Evolutionary conservation across 345 rosid species (phyloP).

Genomic region (Moringa oleifera): DNA sequence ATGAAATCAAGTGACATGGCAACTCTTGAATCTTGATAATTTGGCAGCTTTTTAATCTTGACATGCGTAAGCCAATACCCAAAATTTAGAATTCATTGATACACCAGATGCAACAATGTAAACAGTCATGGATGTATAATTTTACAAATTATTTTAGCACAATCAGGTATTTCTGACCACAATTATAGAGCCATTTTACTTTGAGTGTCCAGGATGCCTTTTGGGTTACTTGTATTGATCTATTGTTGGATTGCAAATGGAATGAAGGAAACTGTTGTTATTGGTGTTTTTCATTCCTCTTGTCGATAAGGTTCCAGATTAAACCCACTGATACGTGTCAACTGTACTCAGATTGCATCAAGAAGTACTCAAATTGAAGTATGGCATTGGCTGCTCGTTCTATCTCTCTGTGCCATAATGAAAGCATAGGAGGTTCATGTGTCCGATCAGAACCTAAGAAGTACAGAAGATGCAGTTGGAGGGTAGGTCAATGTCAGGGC

Average conservation of each 20-base stretch:
- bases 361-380: constrained; percentile 24
- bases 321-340: background rate
- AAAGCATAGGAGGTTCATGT: constrained; percentile 30
- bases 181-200: background rate
- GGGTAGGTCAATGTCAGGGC: constrained; percentile 20
- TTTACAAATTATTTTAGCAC: background rate
- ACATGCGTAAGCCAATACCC: no score
- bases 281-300: background rate
- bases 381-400: constrained; percentile 59
- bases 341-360: constrained; percentile 24
- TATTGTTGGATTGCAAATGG: no score
- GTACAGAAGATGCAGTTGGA: constrained; percentile 30
- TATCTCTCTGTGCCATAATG: constrained; percentile 36
- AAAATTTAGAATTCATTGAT: background rate
- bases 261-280: background rate
- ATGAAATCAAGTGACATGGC: no score
- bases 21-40: no score
- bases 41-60: background rate
- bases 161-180: background rate
- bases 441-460: constrained; percentile 21
- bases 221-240: background rate
- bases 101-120: background rate
- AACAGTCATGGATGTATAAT: background rate
- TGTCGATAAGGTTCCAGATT: background rate
- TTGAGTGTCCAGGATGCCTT: background rate